Evolutionary conservation across 176 grass and related monocot genomes (phyloP), one percentile per base, ranked within the genome.

Genomic region (Tillandsia fasciculata): DNA sequence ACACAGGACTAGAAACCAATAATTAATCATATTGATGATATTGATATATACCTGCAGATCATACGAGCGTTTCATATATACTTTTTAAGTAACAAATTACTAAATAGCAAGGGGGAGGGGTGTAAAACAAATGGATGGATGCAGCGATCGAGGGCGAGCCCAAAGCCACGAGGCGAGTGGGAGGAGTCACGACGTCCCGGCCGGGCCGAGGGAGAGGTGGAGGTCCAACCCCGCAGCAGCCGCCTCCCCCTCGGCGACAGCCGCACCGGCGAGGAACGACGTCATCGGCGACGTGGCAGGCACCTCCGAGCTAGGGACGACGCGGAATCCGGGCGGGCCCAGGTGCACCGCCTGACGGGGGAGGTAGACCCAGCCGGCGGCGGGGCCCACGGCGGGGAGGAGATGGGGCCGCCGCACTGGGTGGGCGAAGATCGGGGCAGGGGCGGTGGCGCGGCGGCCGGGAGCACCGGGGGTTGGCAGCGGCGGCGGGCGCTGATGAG

Each of bases 121-220:
- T 7, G 33, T 42, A 42, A 42, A 8, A 42, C 4, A 42, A 42
- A 42, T 42, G 33, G 33, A 42, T 42, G 33, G 33, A 42, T 42
- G 33, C 3, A 3, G 6, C 24, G 24, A 24, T 24, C 24, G 24
- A 24, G 24, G 24, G 24, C 24, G 24, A 24, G 24, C 24, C 24
- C 24, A 24, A 24, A 24, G 24, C 24, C 24, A 9, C 18, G 18
- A 61, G 56, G 17, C 56, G 17, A 61, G 22, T 1, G 56, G 56
- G 56, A 15, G 8, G 7, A 10, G 56, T 61, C 56, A 61, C 56
- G 17, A 61, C 17, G 3, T 12, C 12, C 70, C 28, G 8, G 28
- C 12, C 52, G 70, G 29, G 28, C 53, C 27, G 9, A 72, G 70
- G 29, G 53, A 48, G 10, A 72, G 70, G 52, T 72, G 70, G 70